Evolutionary conservation across 805 yeast species (phyloP).

Genomic region (Metschnikowia chrysomelidarum): DNA sequence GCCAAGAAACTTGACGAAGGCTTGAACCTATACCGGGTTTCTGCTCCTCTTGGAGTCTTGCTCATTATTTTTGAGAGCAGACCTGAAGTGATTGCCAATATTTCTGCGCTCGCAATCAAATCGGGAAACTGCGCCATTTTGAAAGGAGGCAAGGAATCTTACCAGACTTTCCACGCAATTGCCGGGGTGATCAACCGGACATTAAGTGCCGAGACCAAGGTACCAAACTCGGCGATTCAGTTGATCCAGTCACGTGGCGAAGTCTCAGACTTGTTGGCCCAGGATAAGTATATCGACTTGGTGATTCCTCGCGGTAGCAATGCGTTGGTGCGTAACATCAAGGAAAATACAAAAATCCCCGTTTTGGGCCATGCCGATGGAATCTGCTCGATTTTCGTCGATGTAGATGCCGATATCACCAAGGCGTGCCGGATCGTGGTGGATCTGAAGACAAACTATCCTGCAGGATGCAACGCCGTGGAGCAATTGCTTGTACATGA

Average conservation of each 20-base stretch:
- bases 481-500: constrained; percentile 77
- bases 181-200: constrained; percentile 66
- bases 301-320: constrained; percentile 99
- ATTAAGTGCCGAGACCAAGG: constrained; percentile 56
- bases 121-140: constrained; percentile 96
- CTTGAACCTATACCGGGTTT: constrained; percentile 74
- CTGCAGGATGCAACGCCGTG: constrained; percentile 98
- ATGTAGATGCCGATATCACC: constrained; percentile 68
- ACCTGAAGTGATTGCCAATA: constrained; percentile 98
- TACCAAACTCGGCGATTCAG: constrained; percentile 82
- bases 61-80: constrained; percentile 92
- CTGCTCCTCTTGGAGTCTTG: constrained; percentile 93
- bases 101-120: constrained; percentile 91
- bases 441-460: constrained; percentile 93
- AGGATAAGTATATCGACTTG: constrained; percentile 87
- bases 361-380: constrained; percentile 99
- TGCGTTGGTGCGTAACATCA: constrained; percentile 82
- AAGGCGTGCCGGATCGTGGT: constrained; percentile 75
- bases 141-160: constrained; percentile 95
- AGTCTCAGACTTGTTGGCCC: constrained; percentile 77
- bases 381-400: constrained; percentile 84
- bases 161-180: constrained; percentile 80
- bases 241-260: constrained; percentile 86
- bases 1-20: constrained; percentile 87
- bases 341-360: constrained; percentile 87